These are phyloP conservation scores for Manihot esculenta DNA, from an alignment of 441 rosid species.

Conservation along the genomic window DNA sequence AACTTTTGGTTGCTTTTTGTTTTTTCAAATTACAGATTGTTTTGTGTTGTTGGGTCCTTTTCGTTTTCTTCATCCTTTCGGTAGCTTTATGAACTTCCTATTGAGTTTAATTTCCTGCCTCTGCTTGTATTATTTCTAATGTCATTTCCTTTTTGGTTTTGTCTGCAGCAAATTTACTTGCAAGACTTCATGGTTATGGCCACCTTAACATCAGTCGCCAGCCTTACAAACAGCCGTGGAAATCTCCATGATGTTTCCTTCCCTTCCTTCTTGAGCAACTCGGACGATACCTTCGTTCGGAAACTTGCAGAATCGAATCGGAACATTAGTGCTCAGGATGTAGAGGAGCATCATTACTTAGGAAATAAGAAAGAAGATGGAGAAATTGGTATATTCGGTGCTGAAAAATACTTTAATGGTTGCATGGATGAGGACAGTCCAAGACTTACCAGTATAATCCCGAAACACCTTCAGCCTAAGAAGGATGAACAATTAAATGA, in stretches of 20 bases:
- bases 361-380: slow-evolving; percentile 49
- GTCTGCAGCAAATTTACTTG: too few relatives aligned
- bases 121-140: too few relatives aligned
- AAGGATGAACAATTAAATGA: slow-evolving; percentile 24
- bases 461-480: slow-evolving; percentile 21
- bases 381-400: slow-evolving; percentile 78
- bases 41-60: slow-evolving; percentile 25
- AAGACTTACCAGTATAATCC: slow-evolving; percentile 31
- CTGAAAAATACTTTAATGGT: slow-evolving; percentile 81
- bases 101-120: not conserved
- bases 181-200: slow-evolving; percentile 36
- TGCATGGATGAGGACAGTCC: slow-evolving; percentile 50
- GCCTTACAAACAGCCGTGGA: slow-evolving; percentile 29
- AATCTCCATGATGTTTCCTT: slow-evolving; percentile 32
- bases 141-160: too few relatives aligned
- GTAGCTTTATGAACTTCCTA: slow-evolving; percentile 19
- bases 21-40: not conserved
- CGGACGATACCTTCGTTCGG: slow-evolving; percentile 36
- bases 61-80: slow-evolving; percentile 20
- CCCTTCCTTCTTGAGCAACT: slow-evolving; percentile 43
- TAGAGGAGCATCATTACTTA: slow-evolving; percentile 22
- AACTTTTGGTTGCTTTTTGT: not conserved
- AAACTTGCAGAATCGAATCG: slow-evolving; percentile 36
- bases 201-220: slow-evolving; percentile 33
- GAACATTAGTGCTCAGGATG: slow-evolving; percentile 9